Evolutionary conservation across 2,329 filamentous ascomycete species (phyloP).

Genomic region (Ambrosiella cleistominuta): DNA sequence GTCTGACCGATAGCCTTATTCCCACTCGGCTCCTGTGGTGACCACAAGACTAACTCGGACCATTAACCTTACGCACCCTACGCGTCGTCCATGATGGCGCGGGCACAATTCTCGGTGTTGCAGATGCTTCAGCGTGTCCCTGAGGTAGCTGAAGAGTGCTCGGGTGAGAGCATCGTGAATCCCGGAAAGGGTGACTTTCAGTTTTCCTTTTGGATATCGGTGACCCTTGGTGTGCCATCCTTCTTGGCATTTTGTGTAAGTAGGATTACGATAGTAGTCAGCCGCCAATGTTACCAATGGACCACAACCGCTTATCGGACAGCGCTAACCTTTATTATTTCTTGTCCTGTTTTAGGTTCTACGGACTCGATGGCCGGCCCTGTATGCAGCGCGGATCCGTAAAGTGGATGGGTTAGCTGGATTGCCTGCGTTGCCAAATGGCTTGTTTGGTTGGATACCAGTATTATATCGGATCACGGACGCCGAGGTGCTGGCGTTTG

Average conservation of each 20-base stretch:
- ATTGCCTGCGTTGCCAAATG: constrained; percentile 66
- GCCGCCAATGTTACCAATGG: background rate
- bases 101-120: too few relatives aligned
- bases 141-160: constrained; percentile 9
- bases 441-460: constrained; percentile 85
- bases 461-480: constrained; percentile 71
- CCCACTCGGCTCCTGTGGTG: too few relatives aligned
- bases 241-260: constrained; percentile 62
- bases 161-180: constrained; percentile 13
- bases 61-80: too few relatives aligned
- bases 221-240: constrained; percentile 49
- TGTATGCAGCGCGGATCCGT: constrained; percentile 79
- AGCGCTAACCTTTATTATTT: background rate
- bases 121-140: background rate
- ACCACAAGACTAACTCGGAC: too few relatives aligned
- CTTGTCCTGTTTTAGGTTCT: constrained; percentile 40
- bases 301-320: background rate
- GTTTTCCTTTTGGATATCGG: constrained; percentile 31
- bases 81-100: too few relatives aligned
- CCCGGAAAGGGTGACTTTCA: constrained; percentile 14
- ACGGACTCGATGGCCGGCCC: constrained; percentile 74
- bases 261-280: constrained; percentile 5
- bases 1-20: too few relatives aligned
- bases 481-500: constrained; percentile 73
- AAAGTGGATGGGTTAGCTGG: constrained; percentile 40